A percentile compares a stretch with the other conserved stretches of the same genome.
Conservation (phyloP, 345 rosid species). For the Euphorbia lathyris region DNA sequence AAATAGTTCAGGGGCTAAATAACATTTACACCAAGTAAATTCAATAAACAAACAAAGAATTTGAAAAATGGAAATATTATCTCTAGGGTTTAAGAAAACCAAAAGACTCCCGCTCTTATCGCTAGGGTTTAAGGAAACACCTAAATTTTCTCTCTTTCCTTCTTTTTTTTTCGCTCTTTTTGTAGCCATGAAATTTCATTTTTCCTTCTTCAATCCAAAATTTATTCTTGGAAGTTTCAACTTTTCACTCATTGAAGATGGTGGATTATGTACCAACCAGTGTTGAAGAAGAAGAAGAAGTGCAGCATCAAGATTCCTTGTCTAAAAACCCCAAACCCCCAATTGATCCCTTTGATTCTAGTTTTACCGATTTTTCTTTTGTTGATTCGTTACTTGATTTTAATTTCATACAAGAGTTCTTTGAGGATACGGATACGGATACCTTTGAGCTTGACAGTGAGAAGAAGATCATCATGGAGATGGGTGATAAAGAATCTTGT, state of each 20-base stretch:
- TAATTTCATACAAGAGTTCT: slow-evolving; percentile 51
- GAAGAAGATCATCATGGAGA: slow-evolving; percentile 30
- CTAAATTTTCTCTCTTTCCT: not conserved
- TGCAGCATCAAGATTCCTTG: slow-evolving; percentile 31
- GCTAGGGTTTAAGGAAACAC: slow-evolving; percentile 31
- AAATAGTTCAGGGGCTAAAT: too few species aligned
- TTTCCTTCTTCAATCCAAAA: not conserved
- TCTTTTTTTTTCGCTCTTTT: not conserved
- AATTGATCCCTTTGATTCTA: slow-evolving; percentile 32
- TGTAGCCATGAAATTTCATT: slow-evolving; percentile 22
- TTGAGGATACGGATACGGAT: slow-evolving; percentile 39
- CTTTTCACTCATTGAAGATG: slow-evolving; percentile 33
- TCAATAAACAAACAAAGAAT: too few species aligned
- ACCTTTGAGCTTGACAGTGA: slow-evolving; percentile 28
- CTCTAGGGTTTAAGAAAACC: slow-evolving; percentile 32
- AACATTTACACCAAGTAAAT: too few species aligned
- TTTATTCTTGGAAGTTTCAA: not conserved
- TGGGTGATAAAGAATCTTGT: slow-evolving; percentile 26
- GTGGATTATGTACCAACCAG: slow-evolving; percentile 41
- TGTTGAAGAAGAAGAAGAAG: slow-evolving; percentile 33
- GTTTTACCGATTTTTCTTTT: slow-evolving; percentile 24
- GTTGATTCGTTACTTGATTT: slow-evolving; percentile 64
- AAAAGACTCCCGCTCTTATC: not conserved
- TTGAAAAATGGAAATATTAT: not conserved
- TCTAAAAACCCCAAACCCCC: slow-evolving; percentile 28